A percentile compares a stretch with the other conserved stretches of the same genome.
Conservation (phyloP, 495 filamentous ascomycete genomes). For the Platismatia glauca region DNA sequence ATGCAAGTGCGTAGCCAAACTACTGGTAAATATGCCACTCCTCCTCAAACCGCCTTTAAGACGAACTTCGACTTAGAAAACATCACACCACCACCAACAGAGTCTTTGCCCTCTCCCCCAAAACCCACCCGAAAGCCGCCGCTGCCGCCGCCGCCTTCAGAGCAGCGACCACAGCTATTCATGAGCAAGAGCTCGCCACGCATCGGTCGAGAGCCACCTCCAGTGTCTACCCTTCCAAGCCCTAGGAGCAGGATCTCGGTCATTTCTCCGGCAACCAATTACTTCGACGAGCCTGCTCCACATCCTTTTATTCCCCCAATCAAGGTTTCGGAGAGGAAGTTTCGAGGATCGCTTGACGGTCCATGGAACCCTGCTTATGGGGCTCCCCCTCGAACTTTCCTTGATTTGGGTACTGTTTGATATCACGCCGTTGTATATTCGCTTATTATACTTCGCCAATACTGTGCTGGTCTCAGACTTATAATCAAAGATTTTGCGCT, state of each 20-base stretch:
- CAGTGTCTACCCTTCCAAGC: slow-evolving; percentile 3
- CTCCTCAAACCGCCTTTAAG: not conserved
- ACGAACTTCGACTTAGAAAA: not conserved
- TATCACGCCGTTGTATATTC: not conserved
- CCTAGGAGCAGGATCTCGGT: slow-evolving; percentile 11
- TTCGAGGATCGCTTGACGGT: slow-evolving; percentile 18
- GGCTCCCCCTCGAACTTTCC: slow-evolving; percentile 10
- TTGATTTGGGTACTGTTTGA: slow-evolving; percentile 13
- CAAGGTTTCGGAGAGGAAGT: slow-evolving; percentile 17
- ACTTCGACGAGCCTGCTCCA: slow-evolving; percentile 11
- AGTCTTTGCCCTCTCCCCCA: not conserved
- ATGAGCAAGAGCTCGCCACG: slow-evolving; percentile 8
- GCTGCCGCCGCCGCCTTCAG: slow-evolving; percentile 11
- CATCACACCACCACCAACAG: not conserved
- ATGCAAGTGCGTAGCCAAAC: slow-evolving; percentile 20
- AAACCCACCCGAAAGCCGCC: slow-evolving; percentile 2
- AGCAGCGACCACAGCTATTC: not conserved
- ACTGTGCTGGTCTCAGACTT: not conserved
- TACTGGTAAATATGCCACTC: not conserved
- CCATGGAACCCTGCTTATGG: slow-evolving; percentile 18
- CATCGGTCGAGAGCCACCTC: slow-evolving; percentile 12
- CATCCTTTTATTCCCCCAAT: slow-evolving; percentile 21
- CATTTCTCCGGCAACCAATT: slow-evolving; percentile 8
- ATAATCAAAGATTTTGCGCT: not conserved
- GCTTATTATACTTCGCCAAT: not conserved